Conservation (phyloP, 257 asterid species). For the Mentha longifolia region DNA sequence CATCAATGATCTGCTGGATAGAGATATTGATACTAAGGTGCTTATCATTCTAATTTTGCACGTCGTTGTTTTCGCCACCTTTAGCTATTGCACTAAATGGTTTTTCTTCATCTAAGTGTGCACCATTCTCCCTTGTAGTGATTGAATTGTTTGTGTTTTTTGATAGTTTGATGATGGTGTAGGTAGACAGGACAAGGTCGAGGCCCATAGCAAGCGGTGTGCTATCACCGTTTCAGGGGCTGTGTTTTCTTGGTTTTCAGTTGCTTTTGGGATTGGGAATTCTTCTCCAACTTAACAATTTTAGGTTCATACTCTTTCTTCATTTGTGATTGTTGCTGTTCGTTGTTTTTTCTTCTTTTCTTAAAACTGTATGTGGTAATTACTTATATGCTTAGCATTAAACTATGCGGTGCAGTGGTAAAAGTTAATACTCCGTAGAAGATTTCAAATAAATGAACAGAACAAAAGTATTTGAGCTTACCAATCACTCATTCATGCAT, state of each 20-base stretch:
- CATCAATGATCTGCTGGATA: conserved; percentile 83
- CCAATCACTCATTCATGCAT: conserved; percentile 3
- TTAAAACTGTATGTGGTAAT: background rate
- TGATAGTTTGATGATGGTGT: conserved; percentile 55
- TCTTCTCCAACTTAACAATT: conserved; percentile 81
- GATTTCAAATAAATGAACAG: conserved; percentile 3
- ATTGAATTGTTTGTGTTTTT: conserved; percentile 30
- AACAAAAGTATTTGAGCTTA: conserved; percentile 3
- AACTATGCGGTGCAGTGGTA: background rate
- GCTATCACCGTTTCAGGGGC: conserved; percentile 80
- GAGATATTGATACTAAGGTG: conserved; percentile 87
- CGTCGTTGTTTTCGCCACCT: conserved; percentile 6
- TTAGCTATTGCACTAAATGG: conserved; percentile 18
- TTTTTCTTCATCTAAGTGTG: conserved; percentile 11
- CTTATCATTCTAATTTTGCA: conserved; percentile 15
- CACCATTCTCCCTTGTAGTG: conserved; percentile 23
- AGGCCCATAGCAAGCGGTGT: conserved; percentile 94
- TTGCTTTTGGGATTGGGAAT: conserved; percentile 86
- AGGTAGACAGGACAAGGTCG: conserved; percentile 89
- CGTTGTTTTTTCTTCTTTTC: too few species aligned
- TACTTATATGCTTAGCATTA: conserved; percentile 2
- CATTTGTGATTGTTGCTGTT: conserved; percentile 6
- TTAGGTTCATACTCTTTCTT: conserved; percentile 60
- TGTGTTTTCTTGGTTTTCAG: conserved; percentile 85
- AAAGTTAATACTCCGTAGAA: conserved; percentile 1